Evolutionary conservation across 2,329 filamentous ascomycete genomes (phyloP).

Genomic region (Xylaria sp.): DNA sequence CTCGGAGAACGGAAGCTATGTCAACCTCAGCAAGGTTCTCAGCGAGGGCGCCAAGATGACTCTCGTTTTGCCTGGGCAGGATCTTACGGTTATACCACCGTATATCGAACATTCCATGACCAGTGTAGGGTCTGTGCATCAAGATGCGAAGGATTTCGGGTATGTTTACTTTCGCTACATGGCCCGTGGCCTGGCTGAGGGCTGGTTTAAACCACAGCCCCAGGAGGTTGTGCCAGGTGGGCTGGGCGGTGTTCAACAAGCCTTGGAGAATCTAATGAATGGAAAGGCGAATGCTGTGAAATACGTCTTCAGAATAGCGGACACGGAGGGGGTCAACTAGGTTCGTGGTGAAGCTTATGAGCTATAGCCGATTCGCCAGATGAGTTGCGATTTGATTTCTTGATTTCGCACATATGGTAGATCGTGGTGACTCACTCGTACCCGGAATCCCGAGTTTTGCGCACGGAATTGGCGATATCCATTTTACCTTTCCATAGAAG

Average conservation of each 20-base stretch:
- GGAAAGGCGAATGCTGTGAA: constrained; percentile 58
- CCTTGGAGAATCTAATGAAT: constrained; percentile 50
- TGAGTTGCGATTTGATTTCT: not conserved
- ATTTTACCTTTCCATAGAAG: not conserved
- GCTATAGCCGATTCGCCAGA: not conserved
- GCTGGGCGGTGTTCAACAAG: constrained; percentile 52
- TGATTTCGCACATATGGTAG: no score
- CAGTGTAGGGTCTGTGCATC: constrained; percentile 42
- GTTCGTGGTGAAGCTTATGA: not conserved
- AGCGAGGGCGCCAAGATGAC: constrained; percentile 53
- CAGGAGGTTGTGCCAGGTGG: constrained; percentile 51
- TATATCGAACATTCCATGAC: constrained; percentile 39
- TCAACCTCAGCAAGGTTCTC: constrained; percentile 59
- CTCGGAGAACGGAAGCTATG: constrained; percentile 61
- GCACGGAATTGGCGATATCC: no score
- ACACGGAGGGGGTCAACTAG: constrained; percentile 44
- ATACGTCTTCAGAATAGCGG: constrained; percentile 54
- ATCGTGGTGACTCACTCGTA: no score
- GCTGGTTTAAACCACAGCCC: constrained; percentile 56
- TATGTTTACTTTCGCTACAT: constrained; percentile 54
- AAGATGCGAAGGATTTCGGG: constrained; percentile 45
- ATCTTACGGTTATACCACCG: constrained; percentile 47
- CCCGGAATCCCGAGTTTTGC: no score
- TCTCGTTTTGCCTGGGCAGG: constrained; percentile 51
- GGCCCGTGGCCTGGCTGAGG: constrained; percentile 50